Percentiles rank a stretch among this genome's conserved stretches.
These are phyloP conservation scores for Gastrodia elata DNA, from an alignment of 106 monocot species.

Conservation along the genomic window DNA sequence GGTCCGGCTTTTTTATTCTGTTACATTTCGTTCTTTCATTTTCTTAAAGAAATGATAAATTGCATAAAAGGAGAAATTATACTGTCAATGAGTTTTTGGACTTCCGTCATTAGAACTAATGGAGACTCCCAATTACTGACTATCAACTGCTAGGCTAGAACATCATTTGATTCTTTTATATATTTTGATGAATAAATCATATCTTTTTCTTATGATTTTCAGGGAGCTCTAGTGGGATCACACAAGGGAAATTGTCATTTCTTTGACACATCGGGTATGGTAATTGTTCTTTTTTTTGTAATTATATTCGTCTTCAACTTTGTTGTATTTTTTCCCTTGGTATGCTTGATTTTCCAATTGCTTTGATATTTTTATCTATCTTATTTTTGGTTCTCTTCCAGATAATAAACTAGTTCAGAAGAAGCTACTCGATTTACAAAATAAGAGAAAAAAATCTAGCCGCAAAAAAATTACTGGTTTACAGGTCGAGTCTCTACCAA, in stretches of 20 bases:
- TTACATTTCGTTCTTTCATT: not conserved
- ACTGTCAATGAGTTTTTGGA: too few relatives aligned
- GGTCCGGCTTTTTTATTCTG: too few relatives aligned
- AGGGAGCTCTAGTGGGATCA: conserved; percentile 71
- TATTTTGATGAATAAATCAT: too few relatives aligned
- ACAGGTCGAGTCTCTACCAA: too few relatives aligned
- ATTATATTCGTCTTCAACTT: not conserved
- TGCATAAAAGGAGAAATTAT: too few relatives aligned
- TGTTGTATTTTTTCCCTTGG: not conserved
- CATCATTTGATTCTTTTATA: too few relatives aligned
- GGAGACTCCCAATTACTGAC: too few relatives aligned
- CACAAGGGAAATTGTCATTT: conserved; percentile 58
- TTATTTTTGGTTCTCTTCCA: conserved; percentile 22
- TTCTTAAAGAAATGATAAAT: conserved; percentile 14
- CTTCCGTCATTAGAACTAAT: too few relatives aligned
- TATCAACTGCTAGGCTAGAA: too few relatives aligned
- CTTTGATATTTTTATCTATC: not conserved
- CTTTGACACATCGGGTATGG: conserved; percentile 55
- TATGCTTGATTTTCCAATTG: not conserved
- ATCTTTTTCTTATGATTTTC: too few relatives aligned
- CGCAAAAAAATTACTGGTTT: conserved; percentile 82
- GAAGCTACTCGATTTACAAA: conserved; percentile 54
- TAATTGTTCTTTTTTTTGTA: not conserved
- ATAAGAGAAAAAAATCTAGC: conserved; percentile 72
- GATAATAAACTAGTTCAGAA: conserved; percentile 74